These are phyloP conservation scores for Triticum dicoccoides DNA, from an alignment of 176 grass and related monocot genomes.

Conservation along the genomic window DNA sequence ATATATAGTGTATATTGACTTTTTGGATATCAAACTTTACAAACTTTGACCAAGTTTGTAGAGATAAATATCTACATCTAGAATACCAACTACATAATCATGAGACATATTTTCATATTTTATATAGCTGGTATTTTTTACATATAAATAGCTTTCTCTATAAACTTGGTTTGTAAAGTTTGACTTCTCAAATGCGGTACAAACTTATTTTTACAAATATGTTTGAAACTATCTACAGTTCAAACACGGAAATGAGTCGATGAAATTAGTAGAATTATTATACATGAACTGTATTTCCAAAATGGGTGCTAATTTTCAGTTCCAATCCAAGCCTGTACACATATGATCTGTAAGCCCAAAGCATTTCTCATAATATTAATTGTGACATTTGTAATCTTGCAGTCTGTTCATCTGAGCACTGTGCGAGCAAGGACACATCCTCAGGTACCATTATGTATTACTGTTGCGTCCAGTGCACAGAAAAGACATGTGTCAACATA, in stretches of 20 bases:
- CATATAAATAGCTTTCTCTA: too few species aligned
- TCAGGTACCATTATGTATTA: constrained; percentile 6
- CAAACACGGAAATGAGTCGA: not conserved
- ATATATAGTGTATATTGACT: too few species aligned
- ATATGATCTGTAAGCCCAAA: not conserved
- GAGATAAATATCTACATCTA: too few species aligned
- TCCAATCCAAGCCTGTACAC: not conserved
- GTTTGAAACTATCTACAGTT: not conserved
- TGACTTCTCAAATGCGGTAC: not conserved
- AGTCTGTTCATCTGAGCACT: constrained; percentile 33
- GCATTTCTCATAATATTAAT: not conserved
- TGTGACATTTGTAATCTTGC: constrained; percentile 16
- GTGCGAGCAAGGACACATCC: constrained; percentile 5
- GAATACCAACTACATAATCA: too few species aligned
- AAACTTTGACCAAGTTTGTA: too few species aligned
- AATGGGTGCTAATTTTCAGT: not conserved
- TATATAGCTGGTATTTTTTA: too few species aligned
- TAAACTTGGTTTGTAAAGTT: too few species aligned
- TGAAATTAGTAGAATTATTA: not conserved
- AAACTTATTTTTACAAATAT: not conserved
- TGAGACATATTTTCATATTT: too few species aligned
- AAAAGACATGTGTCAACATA: not conserved
- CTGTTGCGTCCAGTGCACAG: not conserved
- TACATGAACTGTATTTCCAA: not conserved
- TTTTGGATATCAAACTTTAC: too few species aligned